Evolutionary conservation across 768 basidiomycete genomes (phyloP).

Genomic region (Boletales sp.): DNA sequence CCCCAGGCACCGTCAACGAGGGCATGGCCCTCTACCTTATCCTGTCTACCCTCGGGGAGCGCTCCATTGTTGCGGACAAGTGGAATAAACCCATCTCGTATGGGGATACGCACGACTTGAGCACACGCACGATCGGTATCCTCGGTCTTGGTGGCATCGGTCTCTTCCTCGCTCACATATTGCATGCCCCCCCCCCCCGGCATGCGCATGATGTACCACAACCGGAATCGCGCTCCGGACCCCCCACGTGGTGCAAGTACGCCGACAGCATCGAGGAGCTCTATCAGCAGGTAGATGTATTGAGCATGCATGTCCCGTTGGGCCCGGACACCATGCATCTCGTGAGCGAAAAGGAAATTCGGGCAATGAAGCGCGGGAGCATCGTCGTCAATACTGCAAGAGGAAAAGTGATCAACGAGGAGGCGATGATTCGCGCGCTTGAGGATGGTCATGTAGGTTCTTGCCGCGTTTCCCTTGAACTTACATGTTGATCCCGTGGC

Average conservation of each 20-base stretch:
- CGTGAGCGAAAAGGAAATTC: conserved; percentile 73
- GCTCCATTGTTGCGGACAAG: conserved; percentile 43
- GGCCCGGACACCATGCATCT: conserved; percentile 67
- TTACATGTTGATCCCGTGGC: background rate
- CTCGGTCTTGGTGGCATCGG: conserved; percentile 81
- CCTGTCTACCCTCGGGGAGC: conserved; percentile 72
- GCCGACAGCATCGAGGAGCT: conserved; percentile 62
- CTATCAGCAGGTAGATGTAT: conserved; percentile 69
- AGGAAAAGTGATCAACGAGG: conserved; percentile 89
- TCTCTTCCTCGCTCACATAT: conserved; percentile 63
- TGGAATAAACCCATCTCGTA: conserved; percentile 59
- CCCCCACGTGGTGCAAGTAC: conserved; percentile 77
- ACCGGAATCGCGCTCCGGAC: conserved; percentile 49
- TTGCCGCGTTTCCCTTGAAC: background rate
- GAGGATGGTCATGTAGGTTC: conserved; percentile 85
- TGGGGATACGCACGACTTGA: conserved; percentile 57
- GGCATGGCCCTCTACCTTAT: conserved; percentile 82
- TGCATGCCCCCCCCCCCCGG: conserved; percentile 75
- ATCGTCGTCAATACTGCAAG: conserved; percentile 86
- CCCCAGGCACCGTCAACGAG: conserved; percentile 86
- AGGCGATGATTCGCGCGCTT: conserved; percentile 78
- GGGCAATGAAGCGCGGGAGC: conserved; percentile 70
- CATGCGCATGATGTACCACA: conserved; percentile 89
- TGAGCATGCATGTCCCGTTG: conserved; percentile 85
- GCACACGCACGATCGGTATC: conserved; percentile 66